Conservation (phyloP, 1,139 yeast genomes). For the Yamadazyma buinensis region DNA sequence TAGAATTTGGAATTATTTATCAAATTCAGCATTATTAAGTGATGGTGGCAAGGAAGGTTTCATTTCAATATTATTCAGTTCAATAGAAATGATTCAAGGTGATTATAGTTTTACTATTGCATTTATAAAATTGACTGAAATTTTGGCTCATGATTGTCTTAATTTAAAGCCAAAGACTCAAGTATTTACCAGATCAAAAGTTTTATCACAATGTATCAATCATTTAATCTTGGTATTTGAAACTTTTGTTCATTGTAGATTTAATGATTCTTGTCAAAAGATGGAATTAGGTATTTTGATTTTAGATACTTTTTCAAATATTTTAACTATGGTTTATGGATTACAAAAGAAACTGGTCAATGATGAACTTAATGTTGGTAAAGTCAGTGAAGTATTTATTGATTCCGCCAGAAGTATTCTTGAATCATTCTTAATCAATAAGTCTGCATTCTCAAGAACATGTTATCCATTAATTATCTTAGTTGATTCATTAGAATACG, state of each 20-base stretch:
- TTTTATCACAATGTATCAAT: conserved; percentile 51
- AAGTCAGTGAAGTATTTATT: conserved; percentile 49
- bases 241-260: conserved; percentile 70
- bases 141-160: conserved; percentile 54
- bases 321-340: conserved; percentile 56
- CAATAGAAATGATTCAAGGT: conserved; percentile 70
- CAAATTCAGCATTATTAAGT: conserved; percentile 63
- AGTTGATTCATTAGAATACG: conserved; percentile 44
- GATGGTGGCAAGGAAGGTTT: conserved; percentile 69
- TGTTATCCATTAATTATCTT: conserved; percentile 53
- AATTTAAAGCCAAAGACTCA: conserved; percentile 27
- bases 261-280: conserved; percentile 52
- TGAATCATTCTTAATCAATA: conserved; percentile 53
- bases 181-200: conserved; percentile 30
- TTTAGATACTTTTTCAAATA: conserved; percentile 52
- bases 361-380: conserved; percentile 17
- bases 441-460: conserved; percentile 49
- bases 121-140: conserved; percentile 51
- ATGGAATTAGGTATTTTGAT: conserved; percentile 59
- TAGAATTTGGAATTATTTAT: conserved; percentile 76
- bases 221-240: conserved; percentile 70
- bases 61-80: conserved; percentile 60
- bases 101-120: conserved; percentile 62
- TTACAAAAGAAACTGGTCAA: conserved; percentile 38
- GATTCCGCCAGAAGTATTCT: conserved; percentile 48